Base-by-base conservation (phyloP, 2,329 filamentous ascomycete genomes). In the Orbilia ellipsospora region DNA sequence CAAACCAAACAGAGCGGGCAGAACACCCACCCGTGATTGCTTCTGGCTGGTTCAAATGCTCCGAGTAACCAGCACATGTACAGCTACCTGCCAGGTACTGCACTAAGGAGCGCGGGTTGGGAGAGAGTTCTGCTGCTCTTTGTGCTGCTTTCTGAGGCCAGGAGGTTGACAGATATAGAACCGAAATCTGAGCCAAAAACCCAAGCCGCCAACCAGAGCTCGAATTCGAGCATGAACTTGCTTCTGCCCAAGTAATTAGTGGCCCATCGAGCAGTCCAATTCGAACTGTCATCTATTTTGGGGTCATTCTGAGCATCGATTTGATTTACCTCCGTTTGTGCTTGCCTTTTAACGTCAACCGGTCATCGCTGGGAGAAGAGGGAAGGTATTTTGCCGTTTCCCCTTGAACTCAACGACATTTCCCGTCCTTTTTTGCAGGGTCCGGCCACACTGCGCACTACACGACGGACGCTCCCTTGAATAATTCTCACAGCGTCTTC, bases 301-400 rank as follows among this genome's bases (percentile, higher is more conserved):
- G 69, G 69, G 48, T 51, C 56, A 55, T 20, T 15, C 13, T 57
- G 40, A 63, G 70, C 52, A 44, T 67, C 52, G 42, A 54, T 68
- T 68, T 60, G 42, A 65, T 64, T 74, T 63, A 75, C 62, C 51
- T 45, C 63, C 45, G 15, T 36, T 36, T 36, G 31, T 36, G 31
- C 51, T 65, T 15, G 57, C 45, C 52, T 57, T 45, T 36, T 73
- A 48, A 54, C 56, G 55, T 68, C 56, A 51, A 57, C 68, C 44
- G 48, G 18, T 65, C 45, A 51, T 68, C 70, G 36, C 31, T 52
- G 61, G 45, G 45, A 68, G n/a, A 74, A 68, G 70, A 62, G 63
- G 70, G 63, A 74, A 74, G 70, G 63, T 74, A 68, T 74, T 74
- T 74, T 74, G 70, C 70, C 70, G 70, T 74, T 74, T 60, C 60